phyloP scores from a whole-genome alignment of 2,329 filamentous ascomycete species.

The Bisporella sp. region DNA sequence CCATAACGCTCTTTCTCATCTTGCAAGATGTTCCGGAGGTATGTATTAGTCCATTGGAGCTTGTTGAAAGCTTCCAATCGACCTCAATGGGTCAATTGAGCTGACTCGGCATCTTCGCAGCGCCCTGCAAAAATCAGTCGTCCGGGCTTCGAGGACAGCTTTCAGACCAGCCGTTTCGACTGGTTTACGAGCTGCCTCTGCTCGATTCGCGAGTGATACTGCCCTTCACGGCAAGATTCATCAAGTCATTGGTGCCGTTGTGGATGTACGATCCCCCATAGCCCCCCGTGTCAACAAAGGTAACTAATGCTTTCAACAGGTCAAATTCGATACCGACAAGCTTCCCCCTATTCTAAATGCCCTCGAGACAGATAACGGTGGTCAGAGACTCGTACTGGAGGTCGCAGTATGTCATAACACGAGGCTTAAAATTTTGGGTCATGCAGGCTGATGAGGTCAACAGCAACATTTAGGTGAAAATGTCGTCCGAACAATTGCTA shows the following conservation, averaged over 20 bases:
- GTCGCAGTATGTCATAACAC: constrained; percentile 68
- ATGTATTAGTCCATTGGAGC: constrained; percentile 36
- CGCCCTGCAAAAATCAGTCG: constrained; percentile 60
- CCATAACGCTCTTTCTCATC: constrained; percentile 59
- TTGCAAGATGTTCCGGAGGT: constrained; percentile 81
- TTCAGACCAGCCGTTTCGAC: constrained; percentile 50
- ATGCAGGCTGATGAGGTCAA: constrained; percentile 31
- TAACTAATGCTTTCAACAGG: constrained; percentile 37
- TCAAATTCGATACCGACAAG: constrained; percentile 93
- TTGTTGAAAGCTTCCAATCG: constrained; percentile 7
- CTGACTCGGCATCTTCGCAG: constrained; percentile 40
- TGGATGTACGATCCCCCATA: constrained; percentile 71
- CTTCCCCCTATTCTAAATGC: constrained; percentile 97
- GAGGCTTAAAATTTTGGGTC: constrained; percentile 10
- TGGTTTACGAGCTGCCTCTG: constrained; percentile 45
- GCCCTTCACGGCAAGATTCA: constrained; percentile 61
- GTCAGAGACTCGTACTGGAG: constrained; percentile 92
- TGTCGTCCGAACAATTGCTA: constrained; percentile 99
- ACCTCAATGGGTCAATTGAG: constrained; percentile 36
- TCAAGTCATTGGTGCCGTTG: constrained; percentile 96
- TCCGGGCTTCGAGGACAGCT: constrained; percentile 51
- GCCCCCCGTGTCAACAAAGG: constrained; percentile 22
- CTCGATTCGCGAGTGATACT: constrained; percentile 45
- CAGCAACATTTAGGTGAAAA: constrained; percentile 99
- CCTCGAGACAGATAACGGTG: constrained; percentile 83